A percentile compares a stretch with the other conserved stretches of the same genome.
Evolutionary conservation across 2,329 filamentous ascomycete species (phyloP).

Genomic region (Calonectria pseudoturangicola): DNA sequence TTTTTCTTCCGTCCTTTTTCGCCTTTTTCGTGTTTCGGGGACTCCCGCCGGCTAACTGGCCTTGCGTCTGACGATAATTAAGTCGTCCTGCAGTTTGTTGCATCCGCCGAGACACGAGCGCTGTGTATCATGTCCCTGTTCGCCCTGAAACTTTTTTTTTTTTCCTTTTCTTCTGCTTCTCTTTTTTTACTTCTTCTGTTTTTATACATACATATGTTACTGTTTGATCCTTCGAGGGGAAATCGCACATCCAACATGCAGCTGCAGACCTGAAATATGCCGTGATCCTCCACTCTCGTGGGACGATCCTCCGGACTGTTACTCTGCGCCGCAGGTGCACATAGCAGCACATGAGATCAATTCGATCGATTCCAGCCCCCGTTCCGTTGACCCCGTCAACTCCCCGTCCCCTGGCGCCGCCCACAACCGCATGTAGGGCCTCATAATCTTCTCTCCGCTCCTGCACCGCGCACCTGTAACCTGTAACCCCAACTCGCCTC

Average conservation of each 20-base stretch:
- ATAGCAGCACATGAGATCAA: no score
- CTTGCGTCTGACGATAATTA: constrained; percentile 14
- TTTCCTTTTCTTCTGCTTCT: background rate
- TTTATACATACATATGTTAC: background rate
- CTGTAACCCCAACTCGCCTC: background rate
- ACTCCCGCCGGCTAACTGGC: constrained; percentile 3
- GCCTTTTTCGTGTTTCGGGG: constrained; percentile 8
- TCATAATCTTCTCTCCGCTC: background rate
- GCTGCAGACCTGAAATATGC: background rate
- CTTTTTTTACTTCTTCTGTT: background rate
- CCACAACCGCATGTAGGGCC: no score
- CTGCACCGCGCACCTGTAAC: background rate
- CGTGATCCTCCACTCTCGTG: background rate
- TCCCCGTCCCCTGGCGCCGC: no score
- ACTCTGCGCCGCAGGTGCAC: background rate
- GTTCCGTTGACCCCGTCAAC: no score
- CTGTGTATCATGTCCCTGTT: background rate
- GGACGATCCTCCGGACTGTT: constrained; percentile 1
- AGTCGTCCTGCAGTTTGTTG: background rate
- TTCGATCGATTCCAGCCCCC: no score
- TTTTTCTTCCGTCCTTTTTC: constrained; percentile 1
- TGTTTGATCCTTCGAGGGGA: background rate
- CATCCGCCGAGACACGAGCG: background rate
- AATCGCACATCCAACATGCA: constrained; percentile 12
- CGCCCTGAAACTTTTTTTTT: background rate